Conservation (phyloP, 1,284 basidiomycete species). For the Fomitopsis pinicola region DNA sequence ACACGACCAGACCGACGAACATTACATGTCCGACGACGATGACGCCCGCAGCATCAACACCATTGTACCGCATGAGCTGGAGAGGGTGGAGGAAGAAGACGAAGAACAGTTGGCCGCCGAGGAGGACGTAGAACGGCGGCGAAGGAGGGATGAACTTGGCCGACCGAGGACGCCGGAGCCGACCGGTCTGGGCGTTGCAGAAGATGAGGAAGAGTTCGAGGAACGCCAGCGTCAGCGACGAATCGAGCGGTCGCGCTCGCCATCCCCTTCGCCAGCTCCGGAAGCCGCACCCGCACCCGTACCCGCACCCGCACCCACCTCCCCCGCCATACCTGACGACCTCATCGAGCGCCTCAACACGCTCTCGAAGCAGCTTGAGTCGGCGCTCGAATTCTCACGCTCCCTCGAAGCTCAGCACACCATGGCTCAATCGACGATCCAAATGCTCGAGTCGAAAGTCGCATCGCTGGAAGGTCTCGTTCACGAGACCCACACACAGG, state of each 20-base stretch:
- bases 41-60: conserved; percentile 61
- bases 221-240: conserved; percentile 10
- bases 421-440: conserved; percentile 77
- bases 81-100: conserved; percentile 72
- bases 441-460: conserved; percentile 70
- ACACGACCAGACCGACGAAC: conserved; percentile 22
- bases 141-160: conserved; percentile 54
- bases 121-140: conserved; percentile 44
- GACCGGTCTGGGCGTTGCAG: conserved; percentile 58
- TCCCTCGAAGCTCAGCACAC: conserved; percentile 77
- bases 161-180: conserved; percentile 77
- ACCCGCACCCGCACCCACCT: conserved; percentile 16
- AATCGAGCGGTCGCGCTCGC: conserved; percentile 15
- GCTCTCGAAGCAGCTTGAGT: conserved; percentile 73
- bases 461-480: conserved; percentile 53
- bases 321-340: conserved; percentile 45
- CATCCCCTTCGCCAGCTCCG: conserved; percentile 16
- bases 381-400: conserved; percentile 72
- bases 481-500: conserved; percentile 37
- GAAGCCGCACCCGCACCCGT: conserved; percentile 1
- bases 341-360: conserved; percentile 67
- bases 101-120: conserved; percentile 52
- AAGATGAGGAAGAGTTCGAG: conserved; percentile 37
- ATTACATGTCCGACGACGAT: conserved; percentile 42
- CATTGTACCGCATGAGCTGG: conserved; percentile 62